phyloP scores from a whole-genome alignment of 176 grass and related monocot genomes.

The Pharus latifolius region DNA sequence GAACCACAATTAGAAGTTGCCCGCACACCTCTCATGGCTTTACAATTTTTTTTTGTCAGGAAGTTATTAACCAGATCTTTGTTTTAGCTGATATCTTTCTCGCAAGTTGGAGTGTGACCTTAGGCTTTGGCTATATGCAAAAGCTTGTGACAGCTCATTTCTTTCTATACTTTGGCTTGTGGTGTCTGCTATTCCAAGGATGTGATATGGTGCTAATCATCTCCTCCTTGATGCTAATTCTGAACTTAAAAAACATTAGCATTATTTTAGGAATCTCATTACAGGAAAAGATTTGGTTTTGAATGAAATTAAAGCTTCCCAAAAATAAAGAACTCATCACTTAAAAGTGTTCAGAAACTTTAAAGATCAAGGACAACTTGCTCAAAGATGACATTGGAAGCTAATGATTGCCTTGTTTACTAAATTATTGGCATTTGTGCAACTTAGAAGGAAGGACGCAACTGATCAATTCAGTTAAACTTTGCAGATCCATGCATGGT shows the following conservation, averaged over 20 bases:
- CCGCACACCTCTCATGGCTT: slow-evolving; percentile 1
- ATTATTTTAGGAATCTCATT: neutral
- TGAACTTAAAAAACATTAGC: neutral
- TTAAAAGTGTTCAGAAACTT: too few relatives aligned
- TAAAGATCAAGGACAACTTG: too few relatives aligned
- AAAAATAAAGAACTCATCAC: neutral
- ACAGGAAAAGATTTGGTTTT: neutral
- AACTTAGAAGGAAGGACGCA: too few relatives aligned
- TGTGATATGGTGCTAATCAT: neutral
- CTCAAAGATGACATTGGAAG: too few relatives aligned
- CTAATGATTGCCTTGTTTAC: too few relatives aligned
- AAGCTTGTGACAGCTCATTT: slow-evolving; percentile 13
- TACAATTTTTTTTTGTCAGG: neutral
- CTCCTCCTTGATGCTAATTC: neutral
- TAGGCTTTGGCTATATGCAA: slow-evolving; percentile 18
- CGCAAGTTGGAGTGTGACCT: slow-evolving; percentile 26
- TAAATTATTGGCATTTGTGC: too few relatives aligned
- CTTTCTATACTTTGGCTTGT: neutral
- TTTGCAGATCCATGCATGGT: too few relatives aligned
- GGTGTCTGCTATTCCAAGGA: slow-evolving; percentile 21
- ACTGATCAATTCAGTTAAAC: too few relatives aligned
- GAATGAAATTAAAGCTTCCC: neutral
- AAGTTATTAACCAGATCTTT: neutral
- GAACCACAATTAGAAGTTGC: slow-evolving; percentile 20
- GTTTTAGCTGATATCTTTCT: slow-evolving; percentile 4